Evolutionary conservation across 1,139 yeast genomes (phyloP).

Genomic region (Magnusiomyces suaveolens): DNA sequence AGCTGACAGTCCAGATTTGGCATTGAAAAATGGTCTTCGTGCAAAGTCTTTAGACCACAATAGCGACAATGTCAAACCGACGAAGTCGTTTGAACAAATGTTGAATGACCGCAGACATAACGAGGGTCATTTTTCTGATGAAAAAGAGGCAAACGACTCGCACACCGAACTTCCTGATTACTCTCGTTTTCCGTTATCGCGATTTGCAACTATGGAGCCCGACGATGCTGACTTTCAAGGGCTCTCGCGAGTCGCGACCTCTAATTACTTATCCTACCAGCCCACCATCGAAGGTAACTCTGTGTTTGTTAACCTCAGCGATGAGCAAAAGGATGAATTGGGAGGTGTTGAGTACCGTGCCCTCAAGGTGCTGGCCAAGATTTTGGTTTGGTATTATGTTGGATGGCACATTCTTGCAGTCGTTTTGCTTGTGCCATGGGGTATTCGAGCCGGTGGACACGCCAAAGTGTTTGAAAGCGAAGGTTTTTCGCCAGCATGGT

Average conservation of each 20-base stretch:
- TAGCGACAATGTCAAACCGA: background rate
- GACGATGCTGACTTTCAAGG: background rate
- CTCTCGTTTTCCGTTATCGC: background rate
- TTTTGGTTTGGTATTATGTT: constrained; percentile 56
- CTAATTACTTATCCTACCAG: constrained; percentile 69
- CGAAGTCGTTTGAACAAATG: background rate
- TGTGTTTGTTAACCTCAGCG: constrained; percentile 71
- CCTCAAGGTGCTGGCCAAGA: constrained; percentile 59
- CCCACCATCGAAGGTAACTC: constrained; percentile 96
- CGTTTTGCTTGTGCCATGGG: constrained; percentile 58
- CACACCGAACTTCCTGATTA: background rate
- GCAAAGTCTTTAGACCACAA: background rate
- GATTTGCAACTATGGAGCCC: background rate
- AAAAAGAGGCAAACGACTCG: background rate
- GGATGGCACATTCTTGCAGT: constrained; percentile 63
- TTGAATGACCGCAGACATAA: background rate
- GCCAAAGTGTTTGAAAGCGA: constrained; percentile 40
- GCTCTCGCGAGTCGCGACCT: constrained; percentile 26
- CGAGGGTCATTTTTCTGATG: background rate
- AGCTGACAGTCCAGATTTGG: background rate
- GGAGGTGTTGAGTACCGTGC: constrained; percentile 98
- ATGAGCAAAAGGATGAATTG: constrained; percentile 79
- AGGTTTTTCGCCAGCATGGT: constrained; percentile 75
- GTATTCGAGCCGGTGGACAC: too few relatives aligned
- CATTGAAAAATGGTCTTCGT: background rate